A percentile compares a stretch with the other conserved stretches of the same genome.
These are phyloP conservation scores for Scytalidium lignicola DNA, from an alignment of 2,329 filamentous ascomycete species.

Conservation along the genomic window DNA sequence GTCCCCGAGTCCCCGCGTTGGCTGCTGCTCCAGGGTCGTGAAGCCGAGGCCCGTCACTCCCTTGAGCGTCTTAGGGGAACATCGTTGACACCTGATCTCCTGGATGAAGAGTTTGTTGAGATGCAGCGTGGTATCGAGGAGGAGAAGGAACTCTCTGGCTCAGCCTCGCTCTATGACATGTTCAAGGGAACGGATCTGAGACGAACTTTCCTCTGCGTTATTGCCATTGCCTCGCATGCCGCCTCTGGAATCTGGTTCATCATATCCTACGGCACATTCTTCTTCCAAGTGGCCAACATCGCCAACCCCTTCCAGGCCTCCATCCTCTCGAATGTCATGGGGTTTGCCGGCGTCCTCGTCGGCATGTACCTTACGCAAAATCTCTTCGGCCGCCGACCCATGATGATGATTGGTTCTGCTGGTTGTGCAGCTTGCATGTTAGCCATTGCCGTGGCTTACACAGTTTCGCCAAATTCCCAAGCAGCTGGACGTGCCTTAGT, in stretches of 20 bases:
- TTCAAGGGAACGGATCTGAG: constrained; percentile 30
- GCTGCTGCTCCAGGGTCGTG: not conserved
- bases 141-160: not conserved
- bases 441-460: constrained; percentile 48
- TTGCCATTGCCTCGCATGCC: constrained; percentile 18
- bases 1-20: constrained; percentile 3
- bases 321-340: constrained; percentile 44
- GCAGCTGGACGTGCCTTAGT: constrained; percentile 42
- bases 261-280: constrained; percentile 24
- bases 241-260: constrained; percentile 26
- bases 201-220: constrained; percentile 23
- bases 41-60: not conserved
- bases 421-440: constrained; percentile 50
- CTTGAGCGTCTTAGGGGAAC: not conserved
- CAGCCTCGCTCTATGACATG: not conserved
- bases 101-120: not conserved
- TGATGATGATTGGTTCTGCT: constrained; percentile 45
- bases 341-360: constrained; percentile 47
- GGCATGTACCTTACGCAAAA: constrained; percentile 46
- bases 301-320: constrained; percentile 50
- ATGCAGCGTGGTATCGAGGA: not conserved
- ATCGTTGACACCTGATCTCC: not conserved
- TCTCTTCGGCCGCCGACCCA: constrained; percentile 47
- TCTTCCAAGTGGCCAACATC: constrained; percentile 39
- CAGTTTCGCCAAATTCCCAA: constrained; percentile 32